These are phyloP conservation scores for Neurospora tetrasperma DNA, from an alignment of 495 filamentous ascomycete genomes.

Conservation along the genomic window DNA sequence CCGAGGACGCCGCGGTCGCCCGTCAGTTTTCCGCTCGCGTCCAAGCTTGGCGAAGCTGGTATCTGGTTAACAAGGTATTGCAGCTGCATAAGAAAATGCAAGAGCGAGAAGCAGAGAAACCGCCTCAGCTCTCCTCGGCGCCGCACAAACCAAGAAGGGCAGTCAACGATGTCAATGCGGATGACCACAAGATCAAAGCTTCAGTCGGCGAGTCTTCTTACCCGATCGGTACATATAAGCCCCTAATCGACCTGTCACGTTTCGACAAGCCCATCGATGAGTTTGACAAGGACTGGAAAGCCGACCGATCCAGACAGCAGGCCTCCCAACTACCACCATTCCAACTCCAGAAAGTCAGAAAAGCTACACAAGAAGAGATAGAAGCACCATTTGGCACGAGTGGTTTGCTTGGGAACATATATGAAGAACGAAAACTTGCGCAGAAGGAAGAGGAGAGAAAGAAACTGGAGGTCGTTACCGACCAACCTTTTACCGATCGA, in stretches of 20 bases:
- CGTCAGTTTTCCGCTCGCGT: conserved; percentile 57
- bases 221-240: conserved; percentile 46
- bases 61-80: conserved; percentile 50
- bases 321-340: conserved; percentile 5
- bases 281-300: conserved; percentile 23
- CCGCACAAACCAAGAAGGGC: conserved; percentile 18
- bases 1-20: conserved; percentile 56
- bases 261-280: conserved; percentile 35
- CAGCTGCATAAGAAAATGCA: conserved; percentile 8
- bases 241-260: conserved; percentile 40
- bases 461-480: conserved; percentile 4
- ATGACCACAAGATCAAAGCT: conserved; percentile 22
- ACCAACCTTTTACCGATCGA: conserved; percentile 38
- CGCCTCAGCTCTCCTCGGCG: conserved; percentile 14
- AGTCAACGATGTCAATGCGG: conserved; percentile 19
- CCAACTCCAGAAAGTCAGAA: background rate
- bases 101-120: conserved; percentile 14
- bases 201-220: conserved; percentile 36
- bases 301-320: conserved; percentile 14
- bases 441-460: conserved; percentile 11
- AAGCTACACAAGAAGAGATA: background rate
- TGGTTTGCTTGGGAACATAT: conserved; percentile 34
- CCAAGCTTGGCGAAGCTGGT: conserved; percentile 83
- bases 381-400: conserved; percentile 24
- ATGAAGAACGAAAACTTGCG: conserved; percentile 31